These are phyloP conservation scores for Biancaea sappan DNA, from an alignment of 306 rosid species.

Conservation along the genomic window DNA sequence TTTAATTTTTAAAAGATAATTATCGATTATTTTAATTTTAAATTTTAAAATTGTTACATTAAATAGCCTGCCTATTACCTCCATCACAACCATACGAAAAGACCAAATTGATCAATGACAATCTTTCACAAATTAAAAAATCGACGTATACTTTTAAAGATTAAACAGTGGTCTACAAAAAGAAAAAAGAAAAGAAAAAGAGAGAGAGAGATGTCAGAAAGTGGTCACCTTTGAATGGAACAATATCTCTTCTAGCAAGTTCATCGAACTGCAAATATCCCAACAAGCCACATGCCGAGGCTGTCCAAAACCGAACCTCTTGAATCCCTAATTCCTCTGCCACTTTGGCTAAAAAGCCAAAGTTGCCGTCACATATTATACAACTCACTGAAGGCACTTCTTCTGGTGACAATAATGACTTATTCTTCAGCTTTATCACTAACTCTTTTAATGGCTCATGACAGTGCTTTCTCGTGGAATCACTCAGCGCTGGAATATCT, in stretches of 20 bases:
- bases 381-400: conserved; percentile 35
- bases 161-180: no score
- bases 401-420: not conserved
- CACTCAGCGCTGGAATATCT: conserved; percentile 32
- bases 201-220: not conserved
- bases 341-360: conserved; percentile 34
- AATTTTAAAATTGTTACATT: no score
- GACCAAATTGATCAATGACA: no score
- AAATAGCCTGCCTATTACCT: no score
- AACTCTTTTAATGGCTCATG: conserved; percentile 39
- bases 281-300: conserved; percentile 40
- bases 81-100: no score
- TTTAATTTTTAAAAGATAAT: no score
- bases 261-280: conserved; percentile 35
- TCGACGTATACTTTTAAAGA: no score
- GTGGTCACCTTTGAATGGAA: conserved; percentile 34
- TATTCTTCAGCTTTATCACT: conserved; percentile 24
- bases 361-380: conserved; percentile 35
- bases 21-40: no score
- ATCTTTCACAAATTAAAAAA: no score
- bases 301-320: conserved; percentile 38
- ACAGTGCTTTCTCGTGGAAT: conserved; percentile 32
- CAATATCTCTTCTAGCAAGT: conserved; percentile 29
- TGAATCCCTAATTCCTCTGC: conserved; percentile 39
- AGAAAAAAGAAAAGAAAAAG: no score